Conservation (phyloP, 2,329 filamentous ascomycete genomes). For the Onygenales sp. region DNA sequence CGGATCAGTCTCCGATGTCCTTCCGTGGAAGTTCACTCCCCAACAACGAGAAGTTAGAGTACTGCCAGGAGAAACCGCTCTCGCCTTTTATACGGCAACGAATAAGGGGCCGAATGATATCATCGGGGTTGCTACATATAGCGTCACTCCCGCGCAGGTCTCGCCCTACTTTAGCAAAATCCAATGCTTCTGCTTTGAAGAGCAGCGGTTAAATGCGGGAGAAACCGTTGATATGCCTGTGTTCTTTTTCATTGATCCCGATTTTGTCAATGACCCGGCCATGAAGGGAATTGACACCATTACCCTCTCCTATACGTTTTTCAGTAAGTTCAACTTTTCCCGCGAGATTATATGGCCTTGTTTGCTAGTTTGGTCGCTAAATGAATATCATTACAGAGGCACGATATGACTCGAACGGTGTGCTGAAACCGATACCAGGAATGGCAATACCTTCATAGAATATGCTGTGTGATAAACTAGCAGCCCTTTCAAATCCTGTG, state of each 20-base stretch:
- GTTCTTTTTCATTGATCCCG: constrained; percentile 97
- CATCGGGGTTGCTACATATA: constrained; percentile 96
- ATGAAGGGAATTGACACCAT: constrained; percentile 95
- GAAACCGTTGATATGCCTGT: constrained; percentile 99
- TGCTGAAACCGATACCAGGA: constrained; percentile 48
- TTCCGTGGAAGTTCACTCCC: constrained; percentile 95
- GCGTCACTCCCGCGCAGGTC: constrained; percentile 89
- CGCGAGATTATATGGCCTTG: neutral
- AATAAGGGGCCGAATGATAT: constrained; percentile 88
- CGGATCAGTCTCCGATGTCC: constrained; percentile 84
- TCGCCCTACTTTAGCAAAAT: constrained; percentile 99
- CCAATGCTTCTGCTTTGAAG: constrained; percentile 98
- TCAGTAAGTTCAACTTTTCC: constrained; percentile 56
- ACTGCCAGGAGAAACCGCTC: constrained; percentile 86
- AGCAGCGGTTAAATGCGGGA: constrained; percentile 84
- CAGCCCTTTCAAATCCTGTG: no score
- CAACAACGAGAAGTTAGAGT: constrained; percentile 96
- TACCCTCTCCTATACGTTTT: constrained; percentile 94
- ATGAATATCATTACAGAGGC: constrained; percentile 50
- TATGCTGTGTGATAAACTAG: neutral
- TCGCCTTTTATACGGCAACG: constrained; percentile 96
- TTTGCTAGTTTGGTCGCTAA: constrained; percentile 8
- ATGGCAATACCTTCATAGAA: constrained; percentile 1
- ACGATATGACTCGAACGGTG: constrained; percentile 72
- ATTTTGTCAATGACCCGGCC: constrained; percentile 80